Conservation (phyloP, 345 rosid genomes). For the Euclidium syriacum region DNA sequence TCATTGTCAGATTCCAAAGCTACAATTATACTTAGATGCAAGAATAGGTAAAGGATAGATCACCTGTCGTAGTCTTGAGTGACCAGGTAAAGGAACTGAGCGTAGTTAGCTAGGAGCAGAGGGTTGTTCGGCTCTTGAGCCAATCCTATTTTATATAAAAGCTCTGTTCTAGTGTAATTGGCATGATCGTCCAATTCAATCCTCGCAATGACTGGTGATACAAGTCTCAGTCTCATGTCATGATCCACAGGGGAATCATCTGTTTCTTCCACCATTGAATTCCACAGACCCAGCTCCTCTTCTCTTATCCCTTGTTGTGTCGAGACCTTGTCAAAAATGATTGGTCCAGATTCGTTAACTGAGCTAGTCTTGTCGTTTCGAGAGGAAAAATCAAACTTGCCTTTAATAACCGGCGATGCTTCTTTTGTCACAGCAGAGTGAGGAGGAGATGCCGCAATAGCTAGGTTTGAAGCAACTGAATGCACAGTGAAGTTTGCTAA, state of each 20-base stretch:
- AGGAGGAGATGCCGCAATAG: constrained; percentile 4
- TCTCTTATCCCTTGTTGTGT: constrained; percentile 6
- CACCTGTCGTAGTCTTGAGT: constrained; percentile 60
- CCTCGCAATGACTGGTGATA: constrained; percentile 36
- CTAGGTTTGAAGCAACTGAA: constrained; percentile 42
- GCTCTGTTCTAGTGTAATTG: constrained; percentile 45
- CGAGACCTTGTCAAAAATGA: neutral
- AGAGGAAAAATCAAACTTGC: neutral
- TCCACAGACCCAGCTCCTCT: constrained; percentile 51
- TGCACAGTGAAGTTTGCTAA: constrained; percentile 59
- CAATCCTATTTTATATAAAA: constrained; percentile 48
- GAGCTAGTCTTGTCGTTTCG: no score
- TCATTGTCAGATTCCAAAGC: constrained; percentile 8
- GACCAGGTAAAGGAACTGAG: constrained; percentile 59
- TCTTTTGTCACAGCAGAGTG: neutral
- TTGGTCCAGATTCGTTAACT: no score
- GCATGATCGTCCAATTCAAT: constrained; percentile 43
- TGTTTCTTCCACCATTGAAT: constrained; percentile 45
- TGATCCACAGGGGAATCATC: constrained; percentile 34
- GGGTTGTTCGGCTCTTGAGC: constrained; percentile 58
- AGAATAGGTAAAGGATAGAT: neutral
- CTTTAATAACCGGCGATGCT: neutral
- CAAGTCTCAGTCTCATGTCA: constrained; percentile 30
- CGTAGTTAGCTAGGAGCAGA: constrained; percentile 63
- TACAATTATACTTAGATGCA: constrained; percentile 1